phyloP scores from a whole-genome alignment of 2,329 filamentous ascomycete genomes.

The Fusarium pininemorale region DNA sequence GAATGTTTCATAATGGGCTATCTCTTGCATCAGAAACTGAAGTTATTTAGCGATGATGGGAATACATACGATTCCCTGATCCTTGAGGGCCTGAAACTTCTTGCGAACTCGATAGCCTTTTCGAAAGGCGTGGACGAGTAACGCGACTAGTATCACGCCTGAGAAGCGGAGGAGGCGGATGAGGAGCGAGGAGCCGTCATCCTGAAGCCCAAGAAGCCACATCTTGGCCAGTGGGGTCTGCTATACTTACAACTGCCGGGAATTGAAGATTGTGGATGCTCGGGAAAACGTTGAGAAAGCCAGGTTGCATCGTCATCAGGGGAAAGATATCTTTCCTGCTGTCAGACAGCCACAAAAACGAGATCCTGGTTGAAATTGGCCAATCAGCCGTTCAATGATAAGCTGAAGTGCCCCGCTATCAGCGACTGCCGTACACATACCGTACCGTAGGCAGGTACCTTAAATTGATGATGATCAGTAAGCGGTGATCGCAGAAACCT shows the following conservation, averaged over 20 bases:
- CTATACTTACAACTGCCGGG: background rate
- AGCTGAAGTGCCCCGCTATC: background rate
- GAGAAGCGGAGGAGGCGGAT: background rate
- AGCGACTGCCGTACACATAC: background rate
- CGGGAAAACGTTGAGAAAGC: background rate
- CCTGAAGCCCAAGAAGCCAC: background rate
- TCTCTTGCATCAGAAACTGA: background rate
- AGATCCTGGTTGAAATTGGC: background rate
- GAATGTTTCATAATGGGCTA: constrained; percentile 34
- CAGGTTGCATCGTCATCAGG: background rate
- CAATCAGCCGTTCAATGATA: background rate
- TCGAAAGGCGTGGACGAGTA: constrained; percentile 3
- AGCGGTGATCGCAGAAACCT: background rate
- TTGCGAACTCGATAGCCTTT: constrained; percentile 13
- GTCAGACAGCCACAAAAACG: background rate
- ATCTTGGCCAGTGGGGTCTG: background rate
- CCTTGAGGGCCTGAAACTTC: constrained; percentile 1
- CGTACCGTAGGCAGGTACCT: too few species aligned
- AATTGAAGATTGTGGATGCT: background rate
- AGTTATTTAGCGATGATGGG: rapidly evolving
- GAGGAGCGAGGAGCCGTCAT: background rate
- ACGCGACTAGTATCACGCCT: background rate
- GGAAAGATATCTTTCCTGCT: background rate
- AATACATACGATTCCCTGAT: constrained; percentile 5
- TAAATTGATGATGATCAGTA: background rate